phyloP scores from a whole-genome alignment of 441 rosid species.

The Mallotus japonicus region DNA sequence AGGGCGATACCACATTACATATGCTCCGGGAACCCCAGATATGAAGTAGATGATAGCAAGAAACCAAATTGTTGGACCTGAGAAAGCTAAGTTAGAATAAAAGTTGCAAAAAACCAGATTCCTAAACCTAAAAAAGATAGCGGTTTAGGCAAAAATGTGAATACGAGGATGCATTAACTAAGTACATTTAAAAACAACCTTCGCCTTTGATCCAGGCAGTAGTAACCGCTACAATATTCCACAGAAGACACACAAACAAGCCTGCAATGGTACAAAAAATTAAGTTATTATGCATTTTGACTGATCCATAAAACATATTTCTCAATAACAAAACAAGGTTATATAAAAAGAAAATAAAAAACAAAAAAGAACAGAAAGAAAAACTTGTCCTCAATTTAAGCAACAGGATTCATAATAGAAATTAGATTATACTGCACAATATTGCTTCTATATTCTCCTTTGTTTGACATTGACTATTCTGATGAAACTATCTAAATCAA shows the following conservation, averaged over 20 bases:
- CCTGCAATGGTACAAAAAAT: constrained; percentile 45
- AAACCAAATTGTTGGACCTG: constrained; percentile 93
- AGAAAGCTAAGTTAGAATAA: constrained; percentile 22
- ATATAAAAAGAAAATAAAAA: not conserved
- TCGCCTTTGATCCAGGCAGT: constrained; percentile 91
- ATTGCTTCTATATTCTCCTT: not conserved
- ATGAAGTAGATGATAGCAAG: constrained; percentile 91
- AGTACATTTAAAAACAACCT: constrained; percentile 43
- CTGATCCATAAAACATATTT: not conserved
- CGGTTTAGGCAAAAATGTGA: not conserved
- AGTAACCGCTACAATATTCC: constrained; percentile 93
- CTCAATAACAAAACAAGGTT: not conserved
- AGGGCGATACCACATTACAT: constrained; percentile 93
- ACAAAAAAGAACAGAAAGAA: not conserved
- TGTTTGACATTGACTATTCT: too few relatives aligned
- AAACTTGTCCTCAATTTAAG: not conserved
- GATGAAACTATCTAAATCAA: constrained; percentile 1
- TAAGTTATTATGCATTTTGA: constrained; percentile 13
- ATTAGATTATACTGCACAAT: constrained; percentile 3
- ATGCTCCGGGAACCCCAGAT: constrained; percentile 90
- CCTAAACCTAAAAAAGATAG: not conserved
- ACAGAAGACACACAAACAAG: constrained; percentile 65
- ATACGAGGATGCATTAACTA: constrained; percentile 13
- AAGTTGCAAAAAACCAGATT: constrained; percentile 4
- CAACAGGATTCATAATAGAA: not conserved